Percentiles rank a stretch among this genome's conserved stretches.
phyloP scores from a whole-genome alignment of 306 rosid species.

The Cotoneaster glaucophyllus region DNA sequence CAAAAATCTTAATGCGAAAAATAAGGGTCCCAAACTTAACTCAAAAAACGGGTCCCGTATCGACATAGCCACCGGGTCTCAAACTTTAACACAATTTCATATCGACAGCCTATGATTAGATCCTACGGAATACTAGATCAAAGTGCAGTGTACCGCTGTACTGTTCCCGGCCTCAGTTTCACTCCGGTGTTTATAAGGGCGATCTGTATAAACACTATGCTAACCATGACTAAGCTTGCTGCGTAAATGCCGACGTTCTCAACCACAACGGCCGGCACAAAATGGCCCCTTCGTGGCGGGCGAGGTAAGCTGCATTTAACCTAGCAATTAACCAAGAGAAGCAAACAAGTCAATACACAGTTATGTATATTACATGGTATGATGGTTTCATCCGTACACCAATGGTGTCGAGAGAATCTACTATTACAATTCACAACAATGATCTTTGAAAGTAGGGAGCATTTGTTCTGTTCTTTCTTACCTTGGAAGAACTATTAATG shows the following conservation, averaged over 20 bases:
- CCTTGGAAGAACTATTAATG: background rate
- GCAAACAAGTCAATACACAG: constrained; percentile 6
- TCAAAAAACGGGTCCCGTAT: background rate
- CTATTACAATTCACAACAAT: background rate
- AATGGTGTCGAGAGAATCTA: background rate
- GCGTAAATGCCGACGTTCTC: constrained; percentile 36
- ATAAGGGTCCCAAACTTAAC: too few relatives aligned
- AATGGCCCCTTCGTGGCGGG: constrained; percentile 53
- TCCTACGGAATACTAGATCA: background rate
- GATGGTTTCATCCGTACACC: background rate
- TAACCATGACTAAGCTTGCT: constrained; percentile 29
- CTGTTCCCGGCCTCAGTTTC: background rate
- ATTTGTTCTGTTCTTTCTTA: background rate
- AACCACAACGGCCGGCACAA: constrained; percentile 56
- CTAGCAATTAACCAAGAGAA: constrained; percentile 29
- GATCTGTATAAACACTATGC: background rate
- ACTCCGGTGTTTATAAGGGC: background rate
- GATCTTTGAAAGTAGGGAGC: background rate
- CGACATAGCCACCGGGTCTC: background rate
- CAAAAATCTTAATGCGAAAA: too few relatives aligned
- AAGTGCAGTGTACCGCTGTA: background rate
- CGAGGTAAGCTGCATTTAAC: constrained; percentile 74
- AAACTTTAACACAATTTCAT: background rate
- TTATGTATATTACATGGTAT: background rate
- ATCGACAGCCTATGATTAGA: background rate